phyloP scores from a whole-genome alignment of 306 rosid species.

The Pyrus communis region DNA sequence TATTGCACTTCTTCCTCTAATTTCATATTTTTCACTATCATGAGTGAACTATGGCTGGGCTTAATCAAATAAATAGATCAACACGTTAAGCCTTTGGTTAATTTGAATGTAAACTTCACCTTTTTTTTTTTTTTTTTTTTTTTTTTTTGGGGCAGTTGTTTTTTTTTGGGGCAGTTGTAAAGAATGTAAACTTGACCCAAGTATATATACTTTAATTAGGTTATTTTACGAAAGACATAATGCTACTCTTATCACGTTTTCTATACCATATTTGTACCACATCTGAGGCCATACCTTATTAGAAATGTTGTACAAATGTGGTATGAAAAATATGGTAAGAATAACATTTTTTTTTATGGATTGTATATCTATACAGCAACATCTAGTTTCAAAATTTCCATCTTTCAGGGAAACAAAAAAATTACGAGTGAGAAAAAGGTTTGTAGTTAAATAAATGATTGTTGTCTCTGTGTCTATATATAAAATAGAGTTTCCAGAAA shows the following conservation, averaged over 20 bases:
- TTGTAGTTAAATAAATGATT: neutral
- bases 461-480: neutral
- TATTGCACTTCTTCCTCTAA: neutral
- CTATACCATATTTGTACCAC: too few species aligned
- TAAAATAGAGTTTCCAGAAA: neutral
- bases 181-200: neutral
- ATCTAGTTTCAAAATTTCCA: too few species aligned
- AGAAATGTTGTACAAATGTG: too few species aligned
- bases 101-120: neutral
- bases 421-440: slow-evolving; percentile 23
- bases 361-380: too few species aligned
- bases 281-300: too few species aligned
- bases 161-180: neutral
- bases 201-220: neutral
- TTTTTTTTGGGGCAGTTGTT: too few species aligned
- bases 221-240: too few species aligned
- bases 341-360: too few species aligned
- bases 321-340: neutral
- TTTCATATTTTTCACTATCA: neutral
- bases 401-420: neutral
- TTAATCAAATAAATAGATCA: neutral
- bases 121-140: too few species aligned
- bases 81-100: neutral
- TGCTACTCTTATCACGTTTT: too few species aligned
- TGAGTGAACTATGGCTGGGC: neutral